Percentiles rank a stretch among this genome's conserved stretches.
phyloP scores from a whole-genome alignment of 2,329 filamentous ascomycete genomes.

The Diaporthe caulivora region DNA sequence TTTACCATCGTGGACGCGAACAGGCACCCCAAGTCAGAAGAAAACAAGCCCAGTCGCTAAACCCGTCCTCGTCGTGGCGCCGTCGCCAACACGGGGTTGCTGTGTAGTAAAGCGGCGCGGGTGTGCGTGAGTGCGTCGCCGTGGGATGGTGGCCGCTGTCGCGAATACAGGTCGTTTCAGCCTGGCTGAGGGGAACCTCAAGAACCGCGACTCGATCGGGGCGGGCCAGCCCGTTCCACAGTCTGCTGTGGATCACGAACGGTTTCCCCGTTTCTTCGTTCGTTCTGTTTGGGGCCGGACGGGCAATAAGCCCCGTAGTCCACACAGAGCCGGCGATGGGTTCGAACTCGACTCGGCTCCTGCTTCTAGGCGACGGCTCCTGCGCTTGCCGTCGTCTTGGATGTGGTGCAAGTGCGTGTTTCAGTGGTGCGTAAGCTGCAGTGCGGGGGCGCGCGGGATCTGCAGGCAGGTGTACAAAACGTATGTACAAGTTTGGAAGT shows the following conservation, averaged over 20 bases:
- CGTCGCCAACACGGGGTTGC: background rate
- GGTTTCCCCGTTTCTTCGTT: conserved; percentile 1
- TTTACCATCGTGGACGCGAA: conserved; percentile 36
- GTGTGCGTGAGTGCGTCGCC: conserved; percentile 4
- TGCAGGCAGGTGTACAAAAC: background rate
- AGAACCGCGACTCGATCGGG: background rate
- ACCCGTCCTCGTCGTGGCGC: background rate
- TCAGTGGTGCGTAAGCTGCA: background rate
- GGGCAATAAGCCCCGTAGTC: background rate
- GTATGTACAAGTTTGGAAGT: conserved; percentile 2
- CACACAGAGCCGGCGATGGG: background rate
- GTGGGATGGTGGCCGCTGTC: background rate
- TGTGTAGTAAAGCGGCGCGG: background rate
- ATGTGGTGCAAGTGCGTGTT: background rate
- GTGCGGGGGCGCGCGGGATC: background rate
- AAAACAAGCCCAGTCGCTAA: background rate
- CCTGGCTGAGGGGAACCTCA: background rate
- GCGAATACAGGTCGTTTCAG: conserved; percentile 6
- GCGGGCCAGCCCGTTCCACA: conserved; percentile 32
- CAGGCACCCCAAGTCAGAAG: too few relatives aligned
- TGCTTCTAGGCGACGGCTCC: too few relatives aligned
- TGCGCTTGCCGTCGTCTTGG: background rate
- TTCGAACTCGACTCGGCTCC: background rate
- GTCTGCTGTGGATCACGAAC: conserved; percentile 8
- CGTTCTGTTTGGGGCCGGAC: conserved; percentile 3